Evolutionary conservation across 768 basidiomycete species (phyloP).

Genomic region (Leucocoprinus birnbaumii): DNA sequence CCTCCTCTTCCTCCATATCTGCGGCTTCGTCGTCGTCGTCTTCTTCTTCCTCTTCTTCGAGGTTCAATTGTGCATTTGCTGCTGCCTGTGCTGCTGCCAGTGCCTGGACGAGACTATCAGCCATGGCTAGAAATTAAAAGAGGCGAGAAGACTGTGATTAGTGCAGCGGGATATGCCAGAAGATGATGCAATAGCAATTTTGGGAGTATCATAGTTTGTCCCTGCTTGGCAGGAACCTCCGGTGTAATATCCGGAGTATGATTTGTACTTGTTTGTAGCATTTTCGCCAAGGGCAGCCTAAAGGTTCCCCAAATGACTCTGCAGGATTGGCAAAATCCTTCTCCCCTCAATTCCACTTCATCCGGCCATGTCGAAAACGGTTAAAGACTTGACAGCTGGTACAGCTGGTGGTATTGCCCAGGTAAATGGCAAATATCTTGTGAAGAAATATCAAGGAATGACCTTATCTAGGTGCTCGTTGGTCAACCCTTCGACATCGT

Average conservation of each 20-base stretch:
- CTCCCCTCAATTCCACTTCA: neutral
- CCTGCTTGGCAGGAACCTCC: constrained; percentile 4
- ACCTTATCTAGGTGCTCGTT: constrained; percentile 62
- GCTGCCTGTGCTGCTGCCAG: constrained; percentile 8
- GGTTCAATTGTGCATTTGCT: neutral
- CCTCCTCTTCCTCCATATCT: constrained; percentile 39
- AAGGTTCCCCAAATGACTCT: constrained; percentile 2
- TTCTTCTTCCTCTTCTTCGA: constrained; percentile 26
- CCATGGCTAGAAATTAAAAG: constrained; percentile 1
- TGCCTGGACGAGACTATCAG: constrained; percentile 9
- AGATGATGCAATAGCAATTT: constrained; percentile 1
- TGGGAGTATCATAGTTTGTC: constrained; percentile 1
- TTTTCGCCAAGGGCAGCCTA: constrained; percentile 2
- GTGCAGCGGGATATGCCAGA: neutral
- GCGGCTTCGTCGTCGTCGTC: constrained; percentile 24
- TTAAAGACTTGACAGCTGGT: constrained; percentile 86
- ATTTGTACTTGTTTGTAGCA: constrained; percentile 9
- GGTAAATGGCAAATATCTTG: constrained; percentile 32
- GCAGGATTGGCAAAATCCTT: neutral
- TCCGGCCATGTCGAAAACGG: constrained; percentile 55
- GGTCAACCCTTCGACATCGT: constrained; percentile 97
- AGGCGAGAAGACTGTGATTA: neutral
- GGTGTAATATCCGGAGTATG: constrained; percentile 25
- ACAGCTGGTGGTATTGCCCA: constrained; percentile 91
- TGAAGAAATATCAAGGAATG: constrained; percentile 15